These are phyloP conservation scores for Cercospora zeae-maydis DNA, from an alignment of 2,329 filamentous ascomycete genomes.

Conservation along the genomic window DNA sequence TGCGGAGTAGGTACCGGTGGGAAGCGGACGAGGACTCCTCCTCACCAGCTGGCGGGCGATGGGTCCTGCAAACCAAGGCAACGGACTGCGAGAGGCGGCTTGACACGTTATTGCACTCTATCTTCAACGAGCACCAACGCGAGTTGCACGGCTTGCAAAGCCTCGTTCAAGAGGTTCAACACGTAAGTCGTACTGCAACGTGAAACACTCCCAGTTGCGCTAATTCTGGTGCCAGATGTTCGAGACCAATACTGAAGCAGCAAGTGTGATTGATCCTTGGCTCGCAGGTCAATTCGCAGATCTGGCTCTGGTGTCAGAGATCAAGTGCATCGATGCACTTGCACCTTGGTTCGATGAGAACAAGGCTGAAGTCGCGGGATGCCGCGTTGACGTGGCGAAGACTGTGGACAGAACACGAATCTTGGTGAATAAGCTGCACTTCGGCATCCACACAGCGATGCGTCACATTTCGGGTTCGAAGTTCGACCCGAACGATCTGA, in stretches of 20 bases:
- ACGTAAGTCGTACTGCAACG: slow-evolving; percentile 1
- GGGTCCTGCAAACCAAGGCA: slow-evolving; percentile 3
- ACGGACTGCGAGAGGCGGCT: slow-evolving; percentile 14
- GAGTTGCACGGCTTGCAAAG: slow-evolving; percentile 21
- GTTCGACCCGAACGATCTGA: slow-evolving; percentile 32
- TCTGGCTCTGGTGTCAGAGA: slow-evolving; percentile 28
- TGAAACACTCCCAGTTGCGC: not conserved
- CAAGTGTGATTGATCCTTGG: slow-evolving; percentile 26
- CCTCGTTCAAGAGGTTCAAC: slow-evolving; percentile 29
- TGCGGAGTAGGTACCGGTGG: slow-evolving; percentile 19
- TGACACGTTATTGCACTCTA: slow-evolving; percentile 27
- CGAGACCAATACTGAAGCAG: slow-evolving; percentile 28
- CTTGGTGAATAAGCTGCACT: slow-evolving; percentile 5
- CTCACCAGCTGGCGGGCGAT: slow-evolving; percentile 2
- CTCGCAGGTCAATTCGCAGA: slow-evolving; percentile 28
- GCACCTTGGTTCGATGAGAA: slow-evolving; percentile 18
- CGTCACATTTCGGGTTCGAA: not conserved
- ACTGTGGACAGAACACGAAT: slow-evolving; percentile 5
- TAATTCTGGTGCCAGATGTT: slow-evolving; percentile 19
- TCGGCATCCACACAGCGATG: slow-evolving; percentile 4
- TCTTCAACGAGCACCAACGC: slow-evolving; percentile 27
- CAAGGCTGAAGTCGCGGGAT: slow-evolving; percentile 7
- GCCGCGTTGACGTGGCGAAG: slow-evolving; percentile 2
- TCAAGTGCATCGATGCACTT: slow-evolving; percentile 12
- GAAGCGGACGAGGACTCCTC: not conserved